These are phyloP conservation scores for Fusarium sp. DNA, from an alignment of 2,329 filamentous ascomycete genomes.

Conservation along the genomic window DNA sequence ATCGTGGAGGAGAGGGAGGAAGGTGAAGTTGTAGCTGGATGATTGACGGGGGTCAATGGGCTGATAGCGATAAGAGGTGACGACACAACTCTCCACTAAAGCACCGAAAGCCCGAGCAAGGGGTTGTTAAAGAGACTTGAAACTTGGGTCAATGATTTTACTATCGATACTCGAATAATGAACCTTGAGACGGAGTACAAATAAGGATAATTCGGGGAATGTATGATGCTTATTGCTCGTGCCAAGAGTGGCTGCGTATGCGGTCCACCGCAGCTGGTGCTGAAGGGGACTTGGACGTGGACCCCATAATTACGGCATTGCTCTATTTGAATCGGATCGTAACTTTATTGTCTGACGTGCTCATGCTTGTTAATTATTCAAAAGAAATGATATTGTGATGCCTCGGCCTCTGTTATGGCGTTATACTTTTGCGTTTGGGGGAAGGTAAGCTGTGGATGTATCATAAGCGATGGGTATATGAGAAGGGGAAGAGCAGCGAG, in stretches of 20 bases:
- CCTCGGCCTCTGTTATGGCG: constrained; percentile 19
- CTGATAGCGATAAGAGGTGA: constrained; percentile 43
- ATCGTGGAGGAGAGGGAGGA: neutral
- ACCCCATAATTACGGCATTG: neutral
- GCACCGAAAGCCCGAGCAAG: constrained; percentile 5
- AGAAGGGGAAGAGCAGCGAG: constrained; percentile 17
- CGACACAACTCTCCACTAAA: constrained; percentile 41
- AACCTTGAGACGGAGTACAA: neutral
- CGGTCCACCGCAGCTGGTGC: neutral
- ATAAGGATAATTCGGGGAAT: neutral
- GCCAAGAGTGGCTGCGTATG: constrained; percentile 1
- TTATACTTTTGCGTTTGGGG: constrained; percentile 1
- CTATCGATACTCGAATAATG: too few species aligned
- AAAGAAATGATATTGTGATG: constrained; percentile 2
- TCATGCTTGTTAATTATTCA: neutral
- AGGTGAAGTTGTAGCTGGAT: constrained; percentile 1
- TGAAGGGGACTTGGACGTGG: too few species aligned
- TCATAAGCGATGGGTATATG: constrained; percentile 4
- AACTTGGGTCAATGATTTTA: neutral
- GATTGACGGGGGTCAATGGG: constrained; percentile 39
- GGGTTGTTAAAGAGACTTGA: neutral
- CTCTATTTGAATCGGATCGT: constrained; percentile 2
- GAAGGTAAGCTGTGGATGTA: constrained; percentile 30
- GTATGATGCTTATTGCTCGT: neutral
- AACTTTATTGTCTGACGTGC: neutral